A percentile compares a stretch with the other conserved stretches of the same genome.
Conservation (phyloP, 2,329 filamentous ascomycete species). For the Aspergillus felis region DNA sequence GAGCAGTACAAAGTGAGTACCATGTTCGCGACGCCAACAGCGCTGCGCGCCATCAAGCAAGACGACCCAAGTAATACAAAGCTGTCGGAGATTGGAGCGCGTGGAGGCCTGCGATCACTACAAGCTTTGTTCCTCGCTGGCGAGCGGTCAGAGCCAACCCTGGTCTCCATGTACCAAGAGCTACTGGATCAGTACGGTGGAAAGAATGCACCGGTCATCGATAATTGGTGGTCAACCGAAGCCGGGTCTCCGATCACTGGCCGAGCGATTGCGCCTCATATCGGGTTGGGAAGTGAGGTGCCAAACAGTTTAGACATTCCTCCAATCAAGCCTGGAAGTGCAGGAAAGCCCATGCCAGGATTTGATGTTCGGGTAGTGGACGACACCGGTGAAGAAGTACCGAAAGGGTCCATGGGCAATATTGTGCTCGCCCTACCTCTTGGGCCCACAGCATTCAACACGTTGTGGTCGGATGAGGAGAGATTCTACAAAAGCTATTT, state of each 20-base stretch:
- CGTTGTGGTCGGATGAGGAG: constrained; percentile 79
- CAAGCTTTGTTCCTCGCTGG: constrained; percentile 72
- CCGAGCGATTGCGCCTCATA: constrained; percentile 60
- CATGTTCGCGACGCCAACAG: constrained; percentile 82
- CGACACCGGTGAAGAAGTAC: constrained; percentile 69
- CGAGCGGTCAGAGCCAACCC: constrained; percentile 82
- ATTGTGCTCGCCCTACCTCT: constrained; percentile 81
- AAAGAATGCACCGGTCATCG: constrained; percentile 58
- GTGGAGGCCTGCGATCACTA: constrained; percentile 50
- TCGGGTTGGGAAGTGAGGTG: constrained; percentile 31
- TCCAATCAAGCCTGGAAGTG: constrained; percentile 47
- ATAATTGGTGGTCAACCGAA: constrained; percentile 74
- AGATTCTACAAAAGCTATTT: constrained; percentile 83
- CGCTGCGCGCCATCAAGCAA: constrained; percentile 78
- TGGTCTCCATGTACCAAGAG: constrained; percentile 77
- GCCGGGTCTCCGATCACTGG: constrained; percentile 66
- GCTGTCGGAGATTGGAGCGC: constrained; percentile 65
- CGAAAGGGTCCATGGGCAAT: constrained; percentile 76
- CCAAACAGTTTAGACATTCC: no score
- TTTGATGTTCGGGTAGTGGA: constrained; percentile 87
- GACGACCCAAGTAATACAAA: constrained; percentile 73
- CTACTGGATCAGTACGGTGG: constrained; percentile 66
- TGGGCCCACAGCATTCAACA: constrained; percentile 80
- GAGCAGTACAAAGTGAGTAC: constrained; percentile 81
- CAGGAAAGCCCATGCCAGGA: constrained; percentile 85